phyloP scores from a whole-genome alignment of 495 filamentous ascomycete genomes.

The Aspergillus olivimuriae region DNA sequence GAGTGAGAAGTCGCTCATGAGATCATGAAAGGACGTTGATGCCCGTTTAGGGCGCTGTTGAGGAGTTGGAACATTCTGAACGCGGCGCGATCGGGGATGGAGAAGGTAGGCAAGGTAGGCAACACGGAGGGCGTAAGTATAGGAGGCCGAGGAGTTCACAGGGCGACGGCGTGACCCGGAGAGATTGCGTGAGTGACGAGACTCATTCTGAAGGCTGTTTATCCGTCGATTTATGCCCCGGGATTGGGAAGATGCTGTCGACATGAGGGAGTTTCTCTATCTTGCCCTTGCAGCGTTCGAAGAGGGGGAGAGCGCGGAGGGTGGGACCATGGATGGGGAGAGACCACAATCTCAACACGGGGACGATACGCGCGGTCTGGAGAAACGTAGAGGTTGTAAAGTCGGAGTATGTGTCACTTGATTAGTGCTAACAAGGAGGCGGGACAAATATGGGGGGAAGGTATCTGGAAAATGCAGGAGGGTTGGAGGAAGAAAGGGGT shows the following conservation, averaged over 20 bases:
- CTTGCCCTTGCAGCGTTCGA: constrained; percentile 18
- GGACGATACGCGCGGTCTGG: too few species aligned
- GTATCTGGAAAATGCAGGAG: constrained; percentile 3
- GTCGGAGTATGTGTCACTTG: too few species aligned
- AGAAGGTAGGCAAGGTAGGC: constrained; percentile 92
- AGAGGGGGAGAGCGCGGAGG: constrained; percentile 22
- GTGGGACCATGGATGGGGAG: constrained; percentile 32
- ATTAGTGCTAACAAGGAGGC: too few species aligned
- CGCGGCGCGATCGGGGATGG: constrained; percentile 78
- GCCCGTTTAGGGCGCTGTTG: constrained; percentile 56
- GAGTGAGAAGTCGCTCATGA: constrained; percentile 70
- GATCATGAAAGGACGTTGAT: constrained; percentile 64
- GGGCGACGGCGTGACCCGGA: constrained; percentile 45
- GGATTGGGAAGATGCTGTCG: constrained; percentile 48
- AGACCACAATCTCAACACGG: too few species aligned
- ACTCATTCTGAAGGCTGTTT: constrained; percentile 51
- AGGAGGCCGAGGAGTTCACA: constrained; percentile 66
- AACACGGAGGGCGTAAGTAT: constrained; percentile 80
- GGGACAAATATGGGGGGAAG: background rate
- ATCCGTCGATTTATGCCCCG: constrained; percentile 49
- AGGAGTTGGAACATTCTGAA: constrained; percentile 67
- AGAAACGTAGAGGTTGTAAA: too few species aligned
- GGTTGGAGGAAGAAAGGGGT: constrained; percentile 14
- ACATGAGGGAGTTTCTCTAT: constrained; percentile 35
- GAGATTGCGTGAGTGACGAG: constrained; percentile 43